Evolutionary conservation across 1,139 yeast species (phyloP).

Genomic region (Magnusiomyces tetraspermus): DNA sequence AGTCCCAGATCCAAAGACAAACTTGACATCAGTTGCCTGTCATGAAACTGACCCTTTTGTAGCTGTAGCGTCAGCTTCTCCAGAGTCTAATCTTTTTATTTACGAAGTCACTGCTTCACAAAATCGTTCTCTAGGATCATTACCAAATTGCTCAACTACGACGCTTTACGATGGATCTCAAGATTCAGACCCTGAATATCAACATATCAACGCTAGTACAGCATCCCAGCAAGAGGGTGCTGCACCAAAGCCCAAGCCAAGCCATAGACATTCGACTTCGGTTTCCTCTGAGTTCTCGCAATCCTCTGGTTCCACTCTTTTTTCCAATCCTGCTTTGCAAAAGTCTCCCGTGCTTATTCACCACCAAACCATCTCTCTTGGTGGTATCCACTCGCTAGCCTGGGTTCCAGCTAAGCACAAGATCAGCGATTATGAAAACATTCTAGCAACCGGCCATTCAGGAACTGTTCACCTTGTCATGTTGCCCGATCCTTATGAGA

Average conservation of each 20-base stretch:
- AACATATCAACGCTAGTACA: constrained; percentile 17
- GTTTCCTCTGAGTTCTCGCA: background rate
- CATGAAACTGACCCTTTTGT: constrained; percentile 38
- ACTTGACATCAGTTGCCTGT: constrained; percentile 49
- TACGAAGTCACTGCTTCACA: constrained; percentile 36
- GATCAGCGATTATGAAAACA: constrained; percentile 31
- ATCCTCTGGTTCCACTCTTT: background rate
- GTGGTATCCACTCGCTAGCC: constrained; percentile 53
- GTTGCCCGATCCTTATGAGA: constrained; percentile 47
- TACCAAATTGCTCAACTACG: background rate
- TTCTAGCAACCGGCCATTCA: constrained; percentile 59
- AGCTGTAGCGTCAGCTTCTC: constrained; percentile 57
- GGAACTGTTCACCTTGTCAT: constrained; percentile 63
- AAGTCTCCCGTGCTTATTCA: constrained; percentile 44
- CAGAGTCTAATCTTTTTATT: constrained; percentile 50
- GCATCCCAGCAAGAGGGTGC: background rate
- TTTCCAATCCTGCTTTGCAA: constrained; percentile 3
- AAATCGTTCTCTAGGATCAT: background rate
- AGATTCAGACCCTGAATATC: background rate
- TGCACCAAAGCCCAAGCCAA: background rate
- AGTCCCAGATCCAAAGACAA: constrained; percentile 49
- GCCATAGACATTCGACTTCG: background rate
- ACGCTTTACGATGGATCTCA: background rate
- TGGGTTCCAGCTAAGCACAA: constrained; percentile 44
- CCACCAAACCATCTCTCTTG: constrained; percentile 63